Conservation (phyloP, 495 filamentous ascomycete species). For the Cudoniella acicularis region DNA sequence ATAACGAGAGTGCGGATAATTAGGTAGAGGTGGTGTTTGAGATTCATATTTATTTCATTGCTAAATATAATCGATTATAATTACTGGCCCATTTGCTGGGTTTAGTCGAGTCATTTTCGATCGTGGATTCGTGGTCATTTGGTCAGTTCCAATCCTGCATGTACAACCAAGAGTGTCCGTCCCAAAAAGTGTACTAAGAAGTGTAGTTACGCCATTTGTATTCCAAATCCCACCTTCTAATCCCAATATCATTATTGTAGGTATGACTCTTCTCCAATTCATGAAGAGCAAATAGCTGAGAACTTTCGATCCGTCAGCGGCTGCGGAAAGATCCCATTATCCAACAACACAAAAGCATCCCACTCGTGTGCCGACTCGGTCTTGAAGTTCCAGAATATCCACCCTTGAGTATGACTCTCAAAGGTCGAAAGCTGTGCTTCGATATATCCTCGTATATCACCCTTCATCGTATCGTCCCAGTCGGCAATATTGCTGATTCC, state of each 20-base stretch:
- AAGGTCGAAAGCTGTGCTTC: conserved; percentile 71
- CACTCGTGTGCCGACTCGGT: conserved; percentile 79
- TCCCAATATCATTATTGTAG: background rate
- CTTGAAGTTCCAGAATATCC: conserved; percentile 85
- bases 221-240: background rate
- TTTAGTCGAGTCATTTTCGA: too few relatives aligned
- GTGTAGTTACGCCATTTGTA: too few relatives aligned
- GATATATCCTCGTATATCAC: conserved; percentile 57
- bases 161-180: too few relatives aligned
- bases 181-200: too few relatives aligned
- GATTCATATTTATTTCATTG: too few relatives aligned
- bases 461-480: conserved; percentile 44
- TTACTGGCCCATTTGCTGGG: too few relatives aligned
- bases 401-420: conserved; percentile 59
- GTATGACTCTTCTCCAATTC: background rate
- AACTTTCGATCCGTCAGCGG: conserved; percentile 17
- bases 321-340: conserved; percentile 24
- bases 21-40: too few relatives aligned
- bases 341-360: conserved; percentile 32
- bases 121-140: too few relatives aligned
- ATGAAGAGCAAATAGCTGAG: conserved; percentile 13
- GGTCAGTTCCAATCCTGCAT: too few relatives aligned
- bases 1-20: too few relatives aligned
- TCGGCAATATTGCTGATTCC: conserved; percentile 52
- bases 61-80: too few relatives aligned